Percentiles rank a stretch among this genome's conserved stretches.
Evolutionary conservation across 2,329 filamentous ascomycete species (phyloP).

Genomic region (Colletotrichum sp.): DNA sequence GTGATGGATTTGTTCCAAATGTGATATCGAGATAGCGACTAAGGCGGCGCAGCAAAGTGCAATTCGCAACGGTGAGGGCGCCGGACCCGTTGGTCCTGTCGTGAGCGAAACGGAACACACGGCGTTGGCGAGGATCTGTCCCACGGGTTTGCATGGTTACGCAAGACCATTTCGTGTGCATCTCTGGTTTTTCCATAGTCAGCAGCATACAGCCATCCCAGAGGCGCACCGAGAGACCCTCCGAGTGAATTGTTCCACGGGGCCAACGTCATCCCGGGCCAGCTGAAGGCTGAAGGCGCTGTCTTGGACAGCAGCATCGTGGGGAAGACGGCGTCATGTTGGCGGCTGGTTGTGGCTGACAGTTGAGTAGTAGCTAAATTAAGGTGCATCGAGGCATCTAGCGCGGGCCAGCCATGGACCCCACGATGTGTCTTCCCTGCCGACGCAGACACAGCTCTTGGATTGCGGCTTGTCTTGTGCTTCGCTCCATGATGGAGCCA

Average conservation of each 20-base stretch:
- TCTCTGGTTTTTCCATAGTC: background rate
- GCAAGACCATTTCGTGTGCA: background rate
- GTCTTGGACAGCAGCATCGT: background rate
- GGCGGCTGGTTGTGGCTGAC: slow-evolving; percentile 20
- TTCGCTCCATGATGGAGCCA: slow-evolving; percentile 1
- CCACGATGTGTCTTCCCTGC: background rate
- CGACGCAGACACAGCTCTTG: background rate
- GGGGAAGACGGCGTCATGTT: slow-evolving; percentile 10
- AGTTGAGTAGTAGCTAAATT: slow-evolving; percentile 8
- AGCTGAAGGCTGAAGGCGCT: background rate
- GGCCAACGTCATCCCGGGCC: slow-evolving; percentile 8
- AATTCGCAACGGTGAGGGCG: background rate
- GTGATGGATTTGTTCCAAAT: background rate
- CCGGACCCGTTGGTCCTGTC: background rate
- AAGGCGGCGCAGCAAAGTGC: background rate
- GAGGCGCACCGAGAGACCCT: background rate
- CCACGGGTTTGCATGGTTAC: background rate
- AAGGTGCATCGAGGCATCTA: background rate
- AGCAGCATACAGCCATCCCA: background rate
- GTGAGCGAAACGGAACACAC: background rate
- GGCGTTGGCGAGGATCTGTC: background rate
- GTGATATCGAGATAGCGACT: background rate
- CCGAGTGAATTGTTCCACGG: background rate
- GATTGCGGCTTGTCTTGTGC: slow-evolving; percentile 5
- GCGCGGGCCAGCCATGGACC: background rate